Evolutionary conservation across 2,329 filamentous ascomycete species (phyloP), one percentile per base, ranked within the genome.

Genomic region (Amauroascus verrucosus): DNA sequence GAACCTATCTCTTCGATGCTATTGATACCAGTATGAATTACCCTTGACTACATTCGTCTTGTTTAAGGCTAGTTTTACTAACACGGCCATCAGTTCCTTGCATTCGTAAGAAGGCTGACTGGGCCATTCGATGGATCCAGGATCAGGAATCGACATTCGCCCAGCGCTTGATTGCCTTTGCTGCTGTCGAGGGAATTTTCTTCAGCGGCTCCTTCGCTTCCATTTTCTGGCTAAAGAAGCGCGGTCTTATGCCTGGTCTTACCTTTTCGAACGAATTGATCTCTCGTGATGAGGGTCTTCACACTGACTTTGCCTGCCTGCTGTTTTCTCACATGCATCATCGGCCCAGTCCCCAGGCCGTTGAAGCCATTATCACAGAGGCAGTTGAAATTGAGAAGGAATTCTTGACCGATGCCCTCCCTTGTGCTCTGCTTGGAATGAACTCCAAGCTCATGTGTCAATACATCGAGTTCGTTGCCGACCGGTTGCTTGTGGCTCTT

Each of bases 171-270:
- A 85, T 98, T 59, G 93, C 93, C 61, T 98, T 98, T 65, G 93
- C 93, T 60, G 93, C 93, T 43, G 90, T 98, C 52, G 93, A 98
- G 77, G 93, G 93, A 69, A 98, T 98, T 77, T 98, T 98, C 84
- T 98, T 98, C 83, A 93, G 86, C 63, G 93, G 93, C 59, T 95
- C 93, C 22, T 98, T 98, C 66, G 93, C 93, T 3, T 94, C 93
- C 62, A 97, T 98, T 76, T 98, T 98, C 81, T 98, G 93, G 93
- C 80, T 98, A 67, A 98, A 97, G 87, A 98, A 98, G 85, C 93
- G 94, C 71, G 93, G 93, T 63, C 83, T 98, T 62, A 98, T 98
- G 93, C 86, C 93, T 46, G 93, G 93, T 64, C 81, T 98, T 58
- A 97, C 93, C 63, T 98, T 98, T 79, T 97, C 93, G 70, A 98